A percentile compares a stretch with the other conserved stretches of the same genome.
These are phyloP conservation scores for Hymenoscyphus infarciens DNA, from an alignment of 2,329 filamentous ascomycete species.

Conservation along the genomic window DNA sequence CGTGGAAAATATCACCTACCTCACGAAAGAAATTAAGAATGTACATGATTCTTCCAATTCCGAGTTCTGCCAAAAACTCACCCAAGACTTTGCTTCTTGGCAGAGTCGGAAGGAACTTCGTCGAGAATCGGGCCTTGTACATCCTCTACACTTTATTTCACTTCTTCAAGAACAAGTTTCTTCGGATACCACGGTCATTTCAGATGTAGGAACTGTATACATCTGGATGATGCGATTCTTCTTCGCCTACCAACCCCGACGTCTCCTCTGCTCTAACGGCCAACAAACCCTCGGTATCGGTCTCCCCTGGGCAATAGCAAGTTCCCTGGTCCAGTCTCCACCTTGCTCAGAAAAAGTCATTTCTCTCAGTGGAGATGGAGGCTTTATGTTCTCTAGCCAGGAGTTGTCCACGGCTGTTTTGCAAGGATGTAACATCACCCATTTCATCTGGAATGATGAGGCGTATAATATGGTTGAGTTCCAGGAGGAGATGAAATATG, in stretches of 20 bases:
- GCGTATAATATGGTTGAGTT: conserved; percentile 51
- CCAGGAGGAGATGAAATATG: conserved; percentile 49
- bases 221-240: conserved; percentile 47
- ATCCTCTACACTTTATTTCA: conserved; percentile 45
- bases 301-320: conserved; percentile 47
- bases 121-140: conserved; percentile 34
- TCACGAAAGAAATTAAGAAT: conserved; percentile 9
- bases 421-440: conserved; percentile 47
- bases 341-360: conserved; percentile 44
- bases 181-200: conserved; percentile 41
- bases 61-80: conserved; percentile 10
- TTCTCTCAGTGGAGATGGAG: conserved; percentile 44
- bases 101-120: conserved; percentile 12
- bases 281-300: conserved; percentile 48
- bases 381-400: conserved; percentile 47
- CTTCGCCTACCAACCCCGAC: conserved; percentile 42
- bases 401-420: conserved; percentile 45
- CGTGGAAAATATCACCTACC: conserved; percentile 12
- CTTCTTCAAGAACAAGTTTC: conserved; percentile 41
- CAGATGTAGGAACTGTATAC: conserved; percentile 47
- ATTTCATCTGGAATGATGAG: conserved; percentile 49
- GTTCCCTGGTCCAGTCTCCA: conserved; percentile 41
- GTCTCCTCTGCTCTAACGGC: conserved; percentile 45
- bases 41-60: conserved; percentile 5
- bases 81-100: conserved; percentile 13